A percentile compares a stretch with the other conserved stretches of the same genome.
These are phyloP conservation scores for Lophiotrema nucula DNA, from an alignment of 495 filamentous ascomycete genomes.

Conservation along the genomic window DNA sequence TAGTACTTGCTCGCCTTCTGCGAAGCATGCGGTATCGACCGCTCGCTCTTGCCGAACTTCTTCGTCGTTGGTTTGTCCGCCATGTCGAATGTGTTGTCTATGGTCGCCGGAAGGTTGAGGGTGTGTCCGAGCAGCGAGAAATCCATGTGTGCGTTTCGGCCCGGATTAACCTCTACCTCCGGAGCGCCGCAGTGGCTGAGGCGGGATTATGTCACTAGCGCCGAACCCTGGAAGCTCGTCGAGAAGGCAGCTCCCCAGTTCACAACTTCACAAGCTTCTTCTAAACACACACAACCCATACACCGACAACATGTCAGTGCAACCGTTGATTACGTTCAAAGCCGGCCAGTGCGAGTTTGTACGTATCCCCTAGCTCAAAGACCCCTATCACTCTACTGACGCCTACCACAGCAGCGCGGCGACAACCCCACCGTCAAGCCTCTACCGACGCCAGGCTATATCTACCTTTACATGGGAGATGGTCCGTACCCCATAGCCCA, in stretches of 20 bases:
- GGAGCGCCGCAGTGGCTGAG: not conserved
- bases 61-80: conserved; percentile 63
- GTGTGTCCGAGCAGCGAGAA: not conserved
- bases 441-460: conserved; percentile 71
- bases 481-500: conserved; percentile 21
- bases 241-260: conserved; percentile 15
- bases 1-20: conserved; percentile 99
- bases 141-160: not conserved
- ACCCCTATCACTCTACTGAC: conserved; percentile 8
- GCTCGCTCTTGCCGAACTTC: conserved; percentile 96
- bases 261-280: conserved; percentile 13
- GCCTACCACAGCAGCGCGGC: conserved; percentile 33
- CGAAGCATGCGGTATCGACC: conserved; percentile 75
- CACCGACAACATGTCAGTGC: conserved; percentile 59
- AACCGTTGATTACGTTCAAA: conserved; percentile 92
- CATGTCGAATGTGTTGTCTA: conserved; percentile 27
- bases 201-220: not conserved
- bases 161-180: not conserved
- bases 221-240: not conserved
- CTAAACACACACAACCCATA: not conserved
- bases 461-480: conserved; percentile 93
- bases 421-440: conserved; percentile 65
- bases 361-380: conserved; percentile 4
- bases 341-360: conserved; percentile 90
- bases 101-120: conserved; percentile 6